phyloP scores from a whole-genome alignment of 108 stramenopile genomes.

The Nitzschia inconspicua region DNA sequence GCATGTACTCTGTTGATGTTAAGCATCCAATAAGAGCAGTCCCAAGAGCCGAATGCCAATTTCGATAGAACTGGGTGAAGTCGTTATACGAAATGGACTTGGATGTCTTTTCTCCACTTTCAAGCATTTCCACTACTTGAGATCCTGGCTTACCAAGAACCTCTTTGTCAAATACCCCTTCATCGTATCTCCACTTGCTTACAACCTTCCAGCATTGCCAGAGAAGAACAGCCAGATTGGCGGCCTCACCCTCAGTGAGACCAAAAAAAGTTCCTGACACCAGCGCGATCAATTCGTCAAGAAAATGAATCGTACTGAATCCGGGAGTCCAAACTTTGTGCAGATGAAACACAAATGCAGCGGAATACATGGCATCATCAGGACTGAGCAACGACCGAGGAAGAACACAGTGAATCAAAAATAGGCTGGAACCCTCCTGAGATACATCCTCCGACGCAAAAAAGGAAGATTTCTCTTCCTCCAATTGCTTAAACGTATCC shows the following conservation, averaged over 20 bases:
- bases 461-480: conserved; percentile 35
- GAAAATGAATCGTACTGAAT: conserved; percentile 65
- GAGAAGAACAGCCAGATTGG: conserved; percentile 70
- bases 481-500: conserved; percentile 33
- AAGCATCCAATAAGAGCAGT: conserved; percentile 65
- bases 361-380: conserved; percentile 85
- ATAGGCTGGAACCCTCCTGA: conserved; percentile 34
- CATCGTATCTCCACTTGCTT: conserved; percentile 79
- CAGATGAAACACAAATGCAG: conserved; percentile 65
- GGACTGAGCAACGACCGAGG: conserved; percentile 72
- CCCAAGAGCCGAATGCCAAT: conserved; percentile 77
- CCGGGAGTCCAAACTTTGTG: conserved; percentile 78
- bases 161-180: conserved; percentile 65
- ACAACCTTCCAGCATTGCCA: conserved; percentile 68
- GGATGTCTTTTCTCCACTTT: conserved; percentile 21
- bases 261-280: conserved; percentile 65
- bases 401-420: conserved; percentile 72
- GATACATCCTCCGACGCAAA: conserved; percentile 25
- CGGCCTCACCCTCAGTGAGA: conserved; percentile 87
- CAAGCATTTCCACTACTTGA: conserved; percentile 17
- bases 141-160: conserved; percentile 50
- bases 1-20: conserved; percentile 80
- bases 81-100: conserved; percentile 34
- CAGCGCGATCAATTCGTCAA: conserved; percentile 64
- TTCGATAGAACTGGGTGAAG: conserved; percentile 61